Evolutionary conservation across 768 basidiomycete species (phyloP), one percentile per base, ranked within the genome.

Genomic region (Boletus eberwhitei): DNA sequence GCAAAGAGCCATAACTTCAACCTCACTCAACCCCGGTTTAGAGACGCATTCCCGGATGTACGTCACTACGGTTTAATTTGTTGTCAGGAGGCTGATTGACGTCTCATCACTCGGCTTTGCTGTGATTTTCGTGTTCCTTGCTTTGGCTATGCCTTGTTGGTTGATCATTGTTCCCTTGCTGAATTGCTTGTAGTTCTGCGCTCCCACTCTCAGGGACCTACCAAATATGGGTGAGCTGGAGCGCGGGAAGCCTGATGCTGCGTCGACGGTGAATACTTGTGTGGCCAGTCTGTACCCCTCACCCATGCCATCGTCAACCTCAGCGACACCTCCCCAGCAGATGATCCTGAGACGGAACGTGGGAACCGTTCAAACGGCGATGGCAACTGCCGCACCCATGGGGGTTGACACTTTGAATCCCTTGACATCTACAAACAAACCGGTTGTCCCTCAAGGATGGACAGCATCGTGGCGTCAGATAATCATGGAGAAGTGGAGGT

Each of bases 141-240:
- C 40, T 24, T 48, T 42, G 55, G 52, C 61, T 64, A 50, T 62
- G 50, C 48, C 45, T 44, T 14, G 19, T 21, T 35, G 41, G 54
- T 58, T 67, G 52, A 69, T 63, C 59, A 59, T 54, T 29, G 36
- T 29, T 52, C 50, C 24, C 41, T 65, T 59, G 29, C 38, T 14
- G 13, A 48, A 50, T 52, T 32, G 16, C 40, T 36, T 63, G 44
- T 63, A 98, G 87, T 91, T 90, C 64, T 89, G 87, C 64, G 76
- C 78, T 31, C 77, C 83, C 12, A 73, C 74, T 17, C 78, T 83
- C 65, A 83, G 77, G 42, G 86, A 94, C 64, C 72, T 95, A 29
- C 96, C 96, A 0, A 97, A 97, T 73, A 98, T 98, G 96, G 93
- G 88, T 21, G 79, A 89, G 70, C 84, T 79, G 60, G 88, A 88